Percentiles rank a stretch among this genome's conserved stretches.
Evolutionary conservation across 2,329 filamentous ascomycete genomes (phyloP).

Genomic region (Lachnellula occidentalis): DNA sequence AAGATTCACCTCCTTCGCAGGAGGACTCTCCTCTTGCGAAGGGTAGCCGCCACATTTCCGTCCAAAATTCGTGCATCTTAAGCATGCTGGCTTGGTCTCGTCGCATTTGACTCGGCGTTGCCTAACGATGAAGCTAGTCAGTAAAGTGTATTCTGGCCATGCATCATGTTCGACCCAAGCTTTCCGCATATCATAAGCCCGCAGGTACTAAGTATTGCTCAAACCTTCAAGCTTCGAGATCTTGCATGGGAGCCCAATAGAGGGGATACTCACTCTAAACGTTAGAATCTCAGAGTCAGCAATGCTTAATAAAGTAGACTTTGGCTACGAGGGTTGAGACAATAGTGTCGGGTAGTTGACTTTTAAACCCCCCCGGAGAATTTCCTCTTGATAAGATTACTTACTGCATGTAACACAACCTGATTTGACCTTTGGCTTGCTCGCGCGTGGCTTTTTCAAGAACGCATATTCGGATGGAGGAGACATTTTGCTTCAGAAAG

Average conservation of each 20-base stretch:
- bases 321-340: too few species aligned
- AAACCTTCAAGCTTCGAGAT: background rate
- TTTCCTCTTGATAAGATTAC: slow-evolving; percentile 3
- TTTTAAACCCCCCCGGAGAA: background rate
- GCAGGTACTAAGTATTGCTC: background rate
- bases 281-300: too few species aligned
- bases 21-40: slow-evolving; percentile 4
- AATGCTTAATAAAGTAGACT: too few species aligned
- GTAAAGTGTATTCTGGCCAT: background rate
- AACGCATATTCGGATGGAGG: background rate
- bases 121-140: slow-evolving; percentile 1
- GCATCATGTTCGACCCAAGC: background rate
- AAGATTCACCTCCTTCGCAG: slow-evolving; percentile 4
- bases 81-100: slow-evolving; percentile 20
- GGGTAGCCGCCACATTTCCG: slow-evolving; percentile 20
- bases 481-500: background rate
- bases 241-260: too few species aligned
- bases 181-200: background rate
- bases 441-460: slow-evolving; percentile 19
- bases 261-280: too few species aligned
- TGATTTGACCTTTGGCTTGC: slow-evolving; percentile 51
- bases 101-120: slow-evolving; percentile 18
- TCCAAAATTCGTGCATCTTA: slow-evolving; percentile 22
- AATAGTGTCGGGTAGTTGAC: background rate
- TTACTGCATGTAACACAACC: slow-evolving; percentile 59